phyloP scores from a whole-genome alignment of 2,329 filamentous ascomycete genomes.

The Hypoxylon sp. region DNA sequence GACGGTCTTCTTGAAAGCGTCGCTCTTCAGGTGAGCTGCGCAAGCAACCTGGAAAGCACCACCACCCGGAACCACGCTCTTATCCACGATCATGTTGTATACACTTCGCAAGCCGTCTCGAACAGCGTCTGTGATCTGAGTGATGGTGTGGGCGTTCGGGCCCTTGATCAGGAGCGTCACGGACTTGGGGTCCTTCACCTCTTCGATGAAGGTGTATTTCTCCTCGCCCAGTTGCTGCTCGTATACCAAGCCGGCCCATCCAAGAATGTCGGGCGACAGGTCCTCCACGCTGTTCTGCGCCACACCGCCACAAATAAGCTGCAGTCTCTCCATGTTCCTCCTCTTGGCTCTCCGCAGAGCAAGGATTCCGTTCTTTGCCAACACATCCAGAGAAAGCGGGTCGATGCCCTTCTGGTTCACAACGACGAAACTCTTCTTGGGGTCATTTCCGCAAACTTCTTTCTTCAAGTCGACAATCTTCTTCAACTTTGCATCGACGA shows the following conservation, averaged over 20 bases:
- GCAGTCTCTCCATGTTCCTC: conserved; percentile 98
- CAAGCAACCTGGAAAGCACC: conserved; percentile 97
- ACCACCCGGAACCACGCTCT: conserved; percentile 92
- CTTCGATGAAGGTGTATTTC: conserved; percentile 98
- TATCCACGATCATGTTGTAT: conserved; percentile 99
- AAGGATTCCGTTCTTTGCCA: conserved; percentile 98
- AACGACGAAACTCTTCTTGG: conserved; percentile 95
- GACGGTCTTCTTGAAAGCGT: conserved; percentile 88
- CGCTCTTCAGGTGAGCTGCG: conserved; percentile 87
- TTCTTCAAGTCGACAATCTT: conserved; percentile 99
- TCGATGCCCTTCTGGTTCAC: conserved; percentile 99
- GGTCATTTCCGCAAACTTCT: conserved; percentile 92
- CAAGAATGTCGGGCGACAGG: conserved; percentile 86
- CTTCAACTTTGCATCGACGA: conserved; percentile 95
- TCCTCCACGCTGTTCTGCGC: conserved; percentile 98
- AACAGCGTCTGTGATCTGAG: conserved; percentile 96
- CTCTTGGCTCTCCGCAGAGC: conserved; percentile 95
- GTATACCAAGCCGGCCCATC: conserved; percentile 96
- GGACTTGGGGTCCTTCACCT: conserved; percentile 98
- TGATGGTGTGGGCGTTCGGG: conserved; percentile 95
- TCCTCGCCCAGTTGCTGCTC: conserved; percentile 98
- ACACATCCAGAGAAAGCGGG: conserved; percentile 92
- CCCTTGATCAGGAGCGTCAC: conserved; percentile 98
- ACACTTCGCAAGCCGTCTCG: conserved; percentile 95
- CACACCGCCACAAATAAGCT: conserved; percentile 91